Evolutionary conservation across 495 filamentous ascomycete genomes (phyloP).

Genomic region (Aspergillus affinis): DNA sequence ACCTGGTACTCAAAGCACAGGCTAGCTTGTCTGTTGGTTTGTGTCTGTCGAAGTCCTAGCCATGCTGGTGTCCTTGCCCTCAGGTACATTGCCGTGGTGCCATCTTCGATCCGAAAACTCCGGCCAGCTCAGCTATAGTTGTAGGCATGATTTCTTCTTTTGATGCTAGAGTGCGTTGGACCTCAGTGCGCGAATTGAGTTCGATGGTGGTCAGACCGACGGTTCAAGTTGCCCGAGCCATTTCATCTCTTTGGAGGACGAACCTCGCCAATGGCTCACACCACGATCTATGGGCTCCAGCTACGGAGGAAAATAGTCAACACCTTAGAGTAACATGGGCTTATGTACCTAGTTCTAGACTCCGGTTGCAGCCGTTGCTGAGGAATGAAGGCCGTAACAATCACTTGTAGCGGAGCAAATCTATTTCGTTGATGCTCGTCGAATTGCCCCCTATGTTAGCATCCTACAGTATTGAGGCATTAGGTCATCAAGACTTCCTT

Average conservation of each 20-base stretch:
- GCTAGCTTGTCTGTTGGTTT: neutral
- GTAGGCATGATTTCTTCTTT: neutral
- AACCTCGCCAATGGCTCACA: neutral
- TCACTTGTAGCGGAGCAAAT: too few species aligned
- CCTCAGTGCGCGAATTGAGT: neutral
- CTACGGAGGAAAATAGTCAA: too few species aligned
- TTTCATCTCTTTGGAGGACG: neutral
- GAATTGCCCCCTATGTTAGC: too few species aligned
- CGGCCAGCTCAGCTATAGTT: neutral
- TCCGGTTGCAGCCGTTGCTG: too few species aligned
- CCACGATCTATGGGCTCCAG: neutral
- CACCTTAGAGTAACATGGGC: too few species aligned
- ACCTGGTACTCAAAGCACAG: neutral
- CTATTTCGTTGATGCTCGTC: too few species aligned
- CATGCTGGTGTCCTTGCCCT: neutral
- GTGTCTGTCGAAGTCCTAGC: neutral
- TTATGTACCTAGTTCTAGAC: too few species aligned
- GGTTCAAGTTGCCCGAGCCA: neutral
- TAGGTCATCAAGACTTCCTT: neutral
- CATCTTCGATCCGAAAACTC: neutral
- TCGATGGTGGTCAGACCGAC: neutral
- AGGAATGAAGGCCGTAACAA: too few species aligned
- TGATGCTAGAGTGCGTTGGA: neutral
- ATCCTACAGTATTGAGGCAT: too few species aligned
- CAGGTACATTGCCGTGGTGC: neutral